phyloP scores from a whole-genome alignment of 129 eudicot genomes.

The Arctium lappa region DNA sequence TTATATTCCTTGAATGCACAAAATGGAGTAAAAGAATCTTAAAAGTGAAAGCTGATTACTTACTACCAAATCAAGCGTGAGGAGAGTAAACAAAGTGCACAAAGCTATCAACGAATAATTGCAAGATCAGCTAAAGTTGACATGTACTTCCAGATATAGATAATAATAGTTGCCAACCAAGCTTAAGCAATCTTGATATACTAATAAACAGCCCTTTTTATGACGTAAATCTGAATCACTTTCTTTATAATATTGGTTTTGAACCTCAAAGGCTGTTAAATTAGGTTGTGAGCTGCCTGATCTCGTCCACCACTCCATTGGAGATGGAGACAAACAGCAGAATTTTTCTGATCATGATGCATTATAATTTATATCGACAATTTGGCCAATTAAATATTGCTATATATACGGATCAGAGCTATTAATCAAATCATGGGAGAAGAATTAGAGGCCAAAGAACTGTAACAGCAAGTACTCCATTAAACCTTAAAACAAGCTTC shows the following conservation, averaged over 20 bases:
- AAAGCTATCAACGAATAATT: constrained; percentile 14
- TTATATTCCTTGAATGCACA: constrained; percentile 22
- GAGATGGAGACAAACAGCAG: constrained; percentile 22
- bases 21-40: background rate
- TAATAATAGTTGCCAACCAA: constrained; percentile 34
- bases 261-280: constrained; percentile 18
- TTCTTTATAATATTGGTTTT: background rate
- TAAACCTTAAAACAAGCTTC: constrained; percentile 22
- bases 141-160: constrained; percentile 42
- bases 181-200: constrained; percentile 8
- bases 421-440: background rate
- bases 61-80: background rate
- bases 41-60: background rate
- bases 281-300: constrained; percentile 16
- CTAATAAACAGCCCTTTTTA: background rate
- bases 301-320: constrained; percentile 19
- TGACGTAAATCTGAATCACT: background rate
- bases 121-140: constrained; percentile 32
- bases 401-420: background rate
- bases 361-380: background rate
- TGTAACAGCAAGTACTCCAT: constrained; percentile 4
- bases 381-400: constrained; percentile 17
- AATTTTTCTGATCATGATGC: constrained; percentile 28
- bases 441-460: background rate
- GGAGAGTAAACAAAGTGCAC: constrained; percentile 19